A percentile compares a stretch with the other conserved stretches of the same genome.
Conservation (phyloP, 2,329 filamentous ascomycete genomes). For the Macrophomina pseudophaseolina region DNA sequence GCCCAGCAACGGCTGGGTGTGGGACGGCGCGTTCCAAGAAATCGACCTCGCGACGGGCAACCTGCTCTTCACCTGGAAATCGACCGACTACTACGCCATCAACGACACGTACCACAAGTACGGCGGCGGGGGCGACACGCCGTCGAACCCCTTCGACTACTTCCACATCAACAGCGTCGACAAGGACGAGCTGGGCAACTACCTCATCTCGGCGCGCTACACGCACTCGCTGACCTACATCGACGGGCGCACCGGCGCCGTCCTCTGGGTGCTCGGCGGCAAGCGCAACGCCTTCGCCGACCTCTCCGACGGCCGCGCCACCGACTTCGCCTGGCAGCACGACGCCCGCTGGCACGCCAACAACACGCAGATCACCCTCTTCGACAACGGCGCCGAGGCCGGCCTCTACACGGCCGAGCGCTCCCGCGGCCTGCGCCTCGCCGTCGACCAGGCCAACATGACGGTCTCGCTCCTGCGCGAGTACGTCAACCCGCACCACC, state of each 20-base stretch:
- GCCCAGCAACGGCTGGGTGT: constrained; percentile 45
- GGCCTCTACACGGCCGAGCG: constrained; percentile 29
- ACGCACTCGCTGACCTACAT: constrained; percentile 33
- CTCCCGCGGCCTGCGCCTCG: constrained; percentile 45
- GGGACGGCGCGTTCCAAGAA: constrained; percentile 53
- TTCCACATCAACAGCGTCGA: constrained; percentile 48
- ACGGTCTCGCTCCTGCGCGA: constrained; percentile 50
- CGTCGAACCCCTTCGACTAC: constrained; percentile 46
- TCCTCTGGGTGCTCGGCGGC: constrained; percentile 60
- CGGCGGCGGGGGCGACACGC: constrained; percentile 35
- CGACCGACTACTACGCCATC: constrained; percentile 41
- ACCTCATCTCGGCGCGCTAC: constrained; percentile 32
- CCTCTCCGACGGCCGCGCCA: constrained; percentile 49
- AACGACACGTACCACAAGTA: constrained; percentile 35
- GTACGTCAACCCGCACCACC: constrained; percentile 45
- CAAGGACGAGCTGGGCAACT: constrained; percentile 39
- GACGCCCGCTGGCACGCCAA: constrained; percentile 52
- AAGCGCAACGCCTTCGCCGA: constrained; percentile 50
- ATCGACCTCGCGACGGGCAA: constrained; percentile 48
- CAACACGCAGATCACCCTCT: constrained; percentile 40
- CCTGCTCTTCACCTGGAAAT: constrained; percentile 49
- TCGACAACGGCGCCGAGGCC: constrained; percentile 44
- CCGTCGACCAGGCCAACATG: constrained; percentile 46
- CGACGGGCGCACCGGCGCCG: constrained; percentile 45
- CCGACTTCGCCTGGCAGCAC: constrained; percentile 59